These are phyloP conservation scores for Vaccinium corymbosum DNA, from an alignment of 148 eudicot species.

Conservation along the genomic window DNA sequence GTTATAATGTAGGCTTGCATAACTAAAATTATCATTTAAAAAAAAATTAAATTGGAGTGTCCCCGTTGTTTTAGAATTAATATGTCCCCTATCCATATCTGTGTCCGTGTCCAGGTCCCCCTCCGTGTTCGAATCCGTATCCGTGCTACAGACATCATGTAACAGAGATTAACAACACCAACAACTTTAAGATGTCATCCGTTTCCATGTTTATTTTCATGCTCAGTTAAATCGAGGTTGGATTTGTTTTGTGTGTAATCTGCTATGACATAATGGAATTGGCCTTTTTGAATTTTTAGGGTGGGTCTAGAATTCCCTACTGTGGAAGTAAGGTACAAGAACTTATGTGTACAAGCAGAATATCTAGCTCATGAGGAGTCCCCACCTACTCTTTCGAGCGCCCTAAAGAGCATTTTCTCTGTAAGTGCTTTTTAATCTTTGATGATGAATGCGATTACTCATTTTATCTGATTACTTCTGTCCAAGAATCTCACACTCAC, in stretches of 20 bases:
- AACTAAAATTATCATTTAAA: too few relatives aligned
- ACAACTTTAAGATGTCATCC: too few relatives aligned
- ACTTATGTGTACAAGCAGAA: slow-evolving; percentile 27
- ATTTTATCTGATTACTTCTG: not conserved
- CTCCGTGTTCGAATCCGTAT: too few relatives aligned
- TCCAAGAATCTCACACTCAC: not conserved
- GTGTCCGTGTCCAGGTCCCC: too few relatives aligned
- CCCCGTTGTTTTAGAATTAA: too few relatives aligned
- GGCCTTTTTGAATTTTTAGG: slow-evolving; percentile 22
- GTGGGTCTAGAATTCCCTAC: slow-evolving; percentile 56
- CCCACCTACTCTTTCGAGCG: slow-evolving; percentile 62
- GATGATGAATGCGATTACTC: not conserved
- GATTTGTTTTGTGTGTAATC: not conserved
- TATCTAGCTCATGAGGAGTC: slow-evolving; percentile 63
- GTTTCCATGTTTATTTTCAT: not conserved
- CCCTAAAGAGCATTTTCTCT: slow-evolving; percentile 31
- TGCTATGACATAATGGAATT: not conserved
- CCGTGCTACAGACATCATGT: too few relatives aligned
- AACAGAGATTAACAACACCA: too few relatives aligned
- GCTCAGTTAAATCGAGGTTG: not conserved
- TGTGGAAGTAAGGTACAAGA: slow-evolving; percentile 47
- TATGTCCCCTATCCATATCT: too few relatives aligned
- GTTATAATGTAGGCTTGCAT: too few relatives aligned
- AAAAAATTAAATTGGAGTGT: too few relatives aligned
- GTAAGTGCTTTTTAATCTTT: slow-evolving; percentile 36